A percentile compares a stretch with the other conserved stretches of the same genome.
phyloP scores from a whole-genome alignment of 768 basidiomycete genomes.

The Nidularia pulvinata region DNA sequence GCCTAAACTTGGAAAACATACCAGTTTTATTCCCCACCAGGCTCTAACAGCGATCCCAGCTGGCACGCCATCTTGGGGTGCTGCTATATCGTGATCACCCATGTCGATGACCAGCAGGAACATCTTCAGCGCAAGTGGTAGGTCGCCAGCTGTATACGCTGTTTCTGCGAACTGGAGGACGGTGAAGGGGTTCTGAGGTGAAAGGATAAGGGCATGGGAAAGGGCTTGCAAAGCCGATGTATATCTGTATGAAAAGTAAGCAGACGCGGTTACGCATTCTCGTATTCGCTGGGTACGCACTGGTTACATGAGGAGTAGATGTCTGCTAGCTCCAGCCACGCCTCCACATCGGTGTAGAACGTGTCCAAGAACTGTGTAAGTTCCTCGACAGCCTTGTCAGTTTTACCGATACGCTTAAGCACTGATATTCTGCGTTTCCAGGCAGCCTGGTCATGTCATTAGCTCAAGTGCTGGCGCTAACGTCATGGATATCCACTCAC shows the following conservation, averaged over 20 bases:
- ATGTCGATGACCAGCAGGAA: constrained; percentile 82
- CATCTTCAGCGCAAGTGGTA: constrained; percentile 76
- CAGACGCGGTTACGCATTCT: not conserved
- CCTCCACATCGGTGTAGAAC: constrained; percentile 87
- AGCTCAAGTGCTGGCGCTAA: no score
- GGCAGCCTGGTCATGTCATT: constrained; percentile 38
- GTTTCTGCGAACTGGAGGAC: constrained; percentile 88
- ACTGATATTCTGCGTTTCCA: constrained; percentile 88
- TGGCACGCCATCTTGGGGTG: constrained; percentile 36
- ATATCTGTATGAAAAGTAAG: constrained; percentile 47
- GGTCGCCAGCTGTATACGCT: constrained; percentile 77
- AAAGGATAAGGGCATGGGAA: constrained; percentile 79
- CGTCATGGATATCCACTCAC: constrained; percentile 38
- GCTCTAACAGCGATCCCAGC: constrained; percentile 65
- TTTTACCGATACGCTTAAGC: constrained; percentile 57
- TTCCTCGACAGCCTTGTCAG: constrained; percentile 69
- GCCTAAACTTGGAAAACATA: constrained; percentile 30
- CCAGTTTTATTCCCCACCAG: constrained; percentile 85
- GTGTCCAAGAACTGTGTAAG: constrained; percentile 78
- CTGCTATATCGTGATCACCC: constrained; percentile 56
- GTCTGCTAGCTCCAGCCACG: constrained; percentile 85
- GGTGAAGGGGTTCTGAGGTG: constrained; percentile 86
- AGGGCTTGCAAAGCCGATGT: constrained; percentile 70
- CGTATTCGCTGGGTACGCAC: constrained; percentile 37
- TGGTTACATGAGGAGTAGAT: constrained; percentile 75